phyloP scores from a whole-genome alignment of 495 filamentous ascomycete genomes.

The Daldinia grandis region DNA sequence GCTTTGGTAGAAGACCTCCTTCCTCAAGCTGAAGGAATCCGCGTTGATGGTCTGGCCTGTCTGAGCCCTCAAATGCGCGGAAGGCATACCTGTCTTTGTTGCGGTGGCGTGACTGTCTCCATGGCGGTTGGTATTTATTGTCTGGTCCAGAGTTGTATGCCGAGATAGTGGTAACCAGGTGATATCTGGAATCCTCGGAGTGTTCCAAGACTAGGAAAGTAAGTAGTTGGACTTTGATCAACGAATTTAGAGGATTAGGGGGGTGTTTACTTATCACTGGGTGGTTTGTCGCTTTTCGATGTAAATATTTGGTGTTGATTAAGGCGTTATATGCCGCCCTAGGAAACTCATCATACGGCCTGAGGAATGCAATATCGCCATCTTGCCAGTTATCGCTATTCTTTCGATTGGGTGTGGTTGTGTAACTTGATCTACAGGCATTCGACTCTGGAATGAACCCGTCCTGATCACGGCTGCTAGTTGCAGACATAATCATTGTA shows the following conservation, averaged over 20 bases:
- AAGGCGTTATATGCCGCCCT: slow-evolving; percentile 13
- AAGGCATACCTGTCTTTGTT: slow-evolving; percentile 34
- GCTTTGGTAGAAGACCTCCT: slow-evolving; percentile 38
- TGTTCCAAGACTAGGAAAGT: slow-evolving; percentile 29
- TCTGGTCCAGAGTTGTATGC: slow-evolving; percentile 39
- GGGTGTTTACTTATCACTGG: slow-evolving; percentile 41
- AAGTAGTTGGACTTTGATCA: background rate
- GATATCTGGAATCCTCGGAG: slow-evolving; percentile 19
- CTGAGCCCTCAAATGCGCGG: slow-evolving; percentile 44
- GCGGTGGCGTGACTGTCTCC: slow-evolving; percentile 36
- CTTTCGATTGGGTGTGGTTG: background rate
- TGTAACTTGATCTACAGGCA: background rate
- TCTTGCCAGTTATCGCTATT: slow-evolving; percentile 27
- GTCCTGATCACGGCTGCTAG: background rate
- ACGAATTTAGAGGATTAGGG: background rate
- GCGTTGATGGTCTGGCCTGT: background rate
- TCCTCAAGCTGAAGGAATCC: slow-evolving; percentile 35
- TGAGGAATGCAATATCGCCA: slow-evolving; percentile 47
- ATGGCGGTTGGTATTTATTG: slow-evolving; percentile 44
- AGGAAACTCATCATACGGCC: slow-evolving; percentile 15
- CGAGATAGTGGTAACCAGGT: slow-evolving; percentile 45
- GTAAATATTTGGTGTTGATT: slow-evolving; percentile 31
- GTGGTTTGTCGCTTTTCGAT: slow-evolving; percentile 37
- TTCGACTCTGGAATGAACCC: background rate
- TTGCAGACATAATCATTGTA: background rate